These are phyloP conservation scores for Nemania abortiva DNA, from an alignment of 2,329 filamentous ascomycete species.

Conservation along the genomic window DNA sequence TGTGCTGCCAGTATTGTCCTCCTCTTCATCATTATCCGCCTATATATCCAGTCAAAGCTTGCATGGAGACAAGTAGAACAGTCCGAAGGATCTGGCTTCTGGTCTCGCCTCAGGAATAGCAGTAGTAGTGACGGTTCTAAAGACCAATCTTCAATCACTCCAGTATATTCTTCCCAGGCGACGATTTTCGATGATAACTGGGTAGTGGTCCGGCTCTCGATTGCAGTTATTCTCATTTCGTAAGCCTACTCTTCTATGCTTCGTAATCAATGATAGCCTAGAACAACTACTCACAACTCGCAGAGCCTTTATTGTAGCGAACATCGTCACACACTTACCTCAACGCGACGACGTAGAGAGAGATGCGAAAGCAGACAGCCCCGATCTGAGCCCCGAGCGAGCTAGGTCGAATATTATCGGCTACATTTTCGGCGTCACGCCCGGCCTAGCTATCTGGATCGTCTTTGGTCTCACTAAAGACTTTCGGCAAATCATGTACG, in stretches of 20 bases:
- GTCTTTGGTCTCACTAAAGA: conserved; percentile 45
- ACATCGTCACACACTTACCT: conserved; percentile 42
- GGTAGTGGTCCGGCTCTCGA: conserved; percentile 42
- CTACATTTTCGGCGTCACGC: conserved; percentile 46
- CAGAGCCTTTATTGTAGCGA: conserved; percentile 44
- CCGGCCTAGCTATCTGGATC: conserved; percentile 44
- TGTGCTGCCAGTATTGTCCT: conserved; percentile 40
- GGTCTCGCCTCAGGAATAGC: conserved; percentile 30
- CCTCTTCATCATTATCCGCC: conserved; percentile 36
- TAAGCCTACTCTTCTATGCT: conserved; percentile 17
- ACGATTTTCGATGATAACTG: conserved; percentile 43
- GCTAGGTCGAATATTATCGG: conserved; percentile 45
- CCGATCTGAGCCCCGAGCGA: conserved; percentile 40
- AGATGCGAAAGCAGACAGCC: conserved; percentile 40
- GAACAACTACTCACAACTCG: conserved; percentile 11
- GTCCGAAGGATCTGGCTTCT: conserved; percentile 20
- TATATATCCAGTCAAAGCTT: conserved; percentile 39
- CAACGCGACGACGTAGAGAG: conserved; percentile 38
- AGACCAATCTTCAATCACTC: conserved; percentile 21
- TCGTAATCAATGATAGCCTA: neutral
- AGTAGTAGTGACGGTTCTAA: conserved; percentile 22
- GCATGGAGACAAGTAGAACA: conserved; percentile 34
- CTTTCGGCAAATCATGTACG: conserved; percentile 44
- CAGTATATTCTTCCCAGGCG: conserved; percentile 24
- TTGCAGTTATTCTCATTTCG: conserved; percentile 43